These are phyloP conservation scores for Talaromyces borbonicus DNA, from an alignment of 495 filamentous ascomycete species.

Conservation along the genomic window DNA sequence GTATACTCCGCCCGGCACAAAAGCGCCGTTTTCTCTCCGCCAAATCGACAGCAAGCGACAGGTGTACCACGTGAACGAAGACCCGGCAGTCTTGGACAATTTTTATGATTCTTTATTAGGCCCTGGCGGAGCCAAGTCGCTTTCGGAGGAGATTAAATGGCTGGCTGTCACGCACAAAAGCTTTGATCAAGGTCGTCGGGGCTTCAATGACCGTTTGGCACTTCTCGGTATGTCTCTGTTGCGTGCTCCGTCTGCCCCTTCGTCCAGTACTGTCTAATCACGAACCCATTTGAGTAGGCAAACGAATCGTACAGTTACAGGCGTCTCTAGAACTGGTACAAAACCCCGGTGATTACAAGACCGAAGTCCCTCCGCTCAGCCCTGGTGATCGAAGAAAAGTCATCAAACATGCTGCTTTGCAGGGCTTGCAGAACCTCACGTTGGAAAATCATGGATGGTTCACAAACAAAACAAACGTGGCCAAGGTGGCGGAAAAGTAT, in stretches of 20 bases:
- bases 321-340: constrained; percentile 61
- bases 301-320: constrained; percentile 71
- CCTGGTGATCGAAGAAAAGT: constrained; percentile 46
- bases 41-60: constrained; percentile 35
- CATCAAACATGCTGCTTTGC: constrained; percentile 63
- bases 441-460: constrained; percentile 37
- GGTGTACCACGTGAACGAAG: constrained; percentile 59
- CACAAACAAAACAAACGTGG: constrained; percentile 48
- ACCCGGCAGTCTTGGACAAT: constrained; percentile 59
- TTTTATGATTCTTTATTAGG: constrained; percentile 69
- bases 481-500: constrained; percentile 55
- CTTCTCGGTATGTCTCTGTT: constrained; percentile 59
- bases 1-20: constrained; percentile 67
- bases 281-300: constrained; percentile 41
- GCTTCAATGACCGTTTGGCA: constrained; percentile 89
- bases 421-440: constrained; percentile 60
- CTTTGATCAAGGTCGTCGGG: constrained; percentile 89
- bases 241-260: neutral
- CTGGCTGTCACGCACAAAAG: constrained; percentile 96
- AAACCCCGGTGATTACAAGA: constrained; percentile 19
- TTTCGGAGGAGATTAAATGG: constrained; percentile 92
- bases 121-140: constrained; percentile 52
- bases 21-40: constrained; percentile 52
- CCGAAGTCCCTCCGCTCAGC: constrained; percentile 11
- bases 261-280: constrained; percentile 4